A percentile compares a stretch with the other conserved stretches of the same genome.
Evolutionary conservation across 768 basidiomycete genomes (phyloP).

Genomic region (Boletales sp.): DNA sequence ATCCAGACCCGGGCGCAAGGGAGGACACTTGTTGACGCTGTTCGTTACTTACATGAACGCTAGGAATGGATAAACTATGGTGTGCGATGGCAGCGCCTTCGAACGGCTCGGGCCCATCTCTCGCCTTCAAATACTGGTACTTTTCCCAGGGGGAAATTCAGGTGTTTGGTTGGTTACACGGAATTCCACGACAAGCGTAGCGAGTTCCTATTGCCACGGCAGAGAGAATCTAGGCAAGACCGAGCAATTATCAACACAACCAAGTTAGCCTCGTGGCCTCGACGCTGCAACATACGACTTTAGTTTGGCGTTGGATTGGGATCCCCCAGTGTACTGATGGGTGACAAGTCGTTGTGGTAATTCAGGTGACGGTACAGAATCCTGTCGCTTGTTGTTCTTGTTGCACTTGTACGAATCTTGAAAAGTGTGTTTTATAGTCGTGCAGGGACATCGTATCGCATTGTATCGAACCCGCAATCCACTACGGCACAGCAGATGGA

Average conservation of each 20-base stretch:
- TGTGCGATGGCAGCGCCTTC: conserved; percentile 29
- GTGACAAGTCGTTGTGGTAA: conserved; percentile 16
- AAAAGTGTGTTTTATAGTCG: too few relatives aligned
- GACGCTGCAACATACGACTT: conserved; percentile 18
- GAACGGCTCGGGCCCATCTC: conserved; percentile 19
- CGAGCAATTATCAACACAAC: neutral
- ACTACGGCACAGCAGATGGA: too few relatives aligned
- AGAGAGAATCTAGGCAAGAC: conserved; percentile 18
- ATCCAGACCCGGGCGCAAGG: conserved; percentile 22
- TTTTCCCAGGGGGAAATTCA: conserved; percentile 28
- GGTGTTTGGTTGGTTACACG: conserved; percentile 26
- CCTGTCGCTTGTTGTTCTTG: too few relatives aligned
- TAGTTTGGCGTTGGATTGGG: conserved; percentile 23
- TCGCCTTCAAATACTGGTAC: conserved; percentile 24
- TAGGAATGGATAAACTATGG: conserved; percentile 9
- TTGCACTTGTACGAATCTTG: too few relatives aligned
- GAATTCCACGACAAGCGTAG: conserved; percentile 19
- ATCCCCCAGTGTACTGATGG: conserved; percentile 25
- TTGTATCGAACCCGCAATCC: too few relatives aligned
- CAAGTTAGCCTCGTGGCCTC: neutral
- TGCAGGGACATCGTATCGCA: too few relatives aligned
- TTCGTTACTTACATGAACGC: neutral
- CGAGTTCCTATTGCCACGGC: conserved; percentile 24
- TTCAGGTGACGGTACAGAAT: neutral
- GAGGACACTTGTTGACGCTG: conserved; percentile 18